Base-by-base conservation (phyloP, 2,329 filamentous ascomycete species). In the Colletotrichum musicola region DNA sequence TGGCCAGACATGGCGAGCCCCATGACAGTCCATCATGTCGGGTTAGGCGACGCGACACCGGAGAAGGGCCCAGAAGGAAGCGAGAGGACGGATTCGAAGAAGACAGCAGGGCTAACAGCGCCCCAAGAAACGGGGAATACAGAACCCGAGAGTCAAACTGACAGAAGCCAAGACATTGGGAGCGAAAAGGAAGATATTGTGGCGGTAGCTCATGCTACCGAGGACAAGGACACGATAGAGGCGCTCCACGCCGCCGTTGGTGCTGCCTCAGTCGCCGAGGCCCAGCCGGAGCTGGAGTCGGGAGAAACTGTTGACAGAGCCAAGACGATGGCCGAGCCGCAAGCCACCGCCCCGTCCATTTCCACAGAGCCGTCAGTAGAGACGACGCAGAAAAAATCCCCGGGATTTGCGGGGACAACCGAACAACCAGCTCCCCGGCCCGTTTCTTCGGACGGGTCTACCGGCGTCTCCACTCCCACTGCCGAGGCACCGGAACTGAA, bases 401-500 rank as follows among this genome's bases (percentile, higher is more conserved):
- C 40, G 10, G 18, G 20, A 25, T 20, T 18, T 6, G 42, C 7
- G 47, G 12, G 18, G n/a, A 7, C 27, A 6, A 20, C 7, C 46
- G 40, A 42, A 12, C 3, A 54, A 25, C 16, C 30, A 35, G 44
- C 6, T 6, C 7, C 62, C 6, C 35, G 16, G 20, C 35, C 55
- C 10, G 35, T 13, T 16, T 56, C 46, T 20, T 40, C 38, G 6
- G 22, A 44, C 18, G 47, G 6, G 51, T 44, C 18, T 13, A 18
- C 27, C 66, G 59, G 44, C 64, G 30, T 35, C 30, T 35, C 30
- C 30, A 73, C 10, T 42, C 65, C n/a, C 71, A 68, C 6, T 62
- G 42, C 54, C 44, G 57, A 69, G 12, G 47, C 58, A n/a, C 58
- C 69, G 9, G 70, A 71, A 13, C 68, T 77, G 14, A 69, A 73